phyloP scores from a whole-genome alignment of 345 rosid genomes.

The Capsella bursapastoris region DNA sequence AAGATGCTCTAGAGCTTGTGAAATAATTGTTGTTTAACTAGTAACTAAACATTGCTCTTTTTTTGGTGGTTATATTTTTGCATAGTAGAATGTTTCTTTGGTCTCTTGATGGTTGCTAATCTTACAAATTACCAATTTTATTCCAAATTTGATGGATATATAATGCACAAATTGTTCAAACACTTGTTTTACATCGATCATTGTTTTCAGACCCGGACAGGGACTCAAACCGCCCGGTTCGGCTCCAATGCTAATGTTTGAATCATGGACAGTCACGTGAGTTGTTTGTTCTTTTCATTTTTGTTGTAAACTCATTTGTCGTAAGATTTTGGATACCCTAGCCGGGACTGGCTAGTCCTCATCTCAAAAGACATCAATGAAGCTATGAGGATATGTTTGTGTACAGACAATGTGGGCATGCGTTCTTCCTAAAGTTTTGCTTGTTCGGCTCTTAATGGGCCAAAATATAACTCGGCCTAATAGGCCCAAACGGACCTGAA shows the following conservation, averaged over 20 bases:
- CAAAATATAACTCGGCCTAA: neutral
- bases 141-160: neutral
- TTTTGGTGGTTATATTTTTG: neutral
- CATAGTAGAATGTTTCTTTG: neutral
- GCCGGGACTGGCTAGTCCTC: too few species aligned
- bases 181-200: neutral
- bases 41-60: neutral
- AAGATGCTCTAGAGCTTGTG: conserved; percentile 1
- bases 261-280: too few species aligned
- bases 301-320: too few species aligned
- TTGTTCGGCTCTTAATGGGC: neutral
- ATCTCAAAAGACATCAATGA: too few species aligned
- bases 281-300: too few species aligned
- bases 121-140: neutral
- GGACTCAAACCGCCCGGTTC: too few species aligned
- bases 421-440: too few species aligned
- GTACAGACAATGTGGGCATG: too few species aligned
- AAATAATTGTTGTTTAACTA: neutral
- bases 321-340: too few species aligned
- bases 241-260: too few species aligned
- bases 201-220: neutral
- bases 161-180: neutral
- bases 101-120: neutral
- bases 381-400: too few species aligned
- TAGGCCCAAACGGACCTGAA: conserved; percentile 12